Percentiles rank a stretch among this genome's conserved stretches.
Evolutionary conservation across 2,329 filamentous ascomycete species (phyloP).

Genomic region (Neofusicoccum cordaticola): DNA sequence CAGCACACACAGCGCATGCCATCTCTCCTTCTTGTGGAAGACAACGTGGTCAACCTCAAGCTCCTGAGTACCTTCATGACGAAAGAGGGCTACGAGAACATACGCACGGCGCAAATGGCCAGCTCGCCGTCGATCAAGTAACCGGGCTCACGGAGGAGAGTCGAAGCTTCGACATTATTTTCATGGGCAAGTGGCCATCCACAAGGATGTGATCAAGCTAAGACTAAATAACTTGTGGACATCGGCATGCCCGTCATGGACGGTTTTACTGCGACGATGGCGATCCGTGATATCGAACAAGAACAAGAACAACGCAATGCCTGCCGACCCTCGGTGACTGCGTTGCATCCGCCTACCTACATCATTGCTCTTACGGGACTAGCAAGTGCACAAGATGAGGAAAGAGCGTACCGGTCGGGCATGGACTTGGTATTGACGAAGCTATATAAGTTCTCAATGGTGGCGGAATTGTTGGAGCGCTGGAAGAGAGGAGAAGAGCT

Average conservation of each 20-base stretch:
- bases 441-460: constrained; percentile 35
- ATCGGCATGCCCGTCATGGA: constrained; percentile 58
- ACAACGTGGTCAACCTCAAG: constrained; percentile 40
- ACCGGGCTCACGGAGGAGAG: constrained; percentile 26
- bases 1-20: neutral
- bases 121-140: constrained; percentile 29
- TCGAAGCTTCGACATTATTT: constrained; percentile 28
- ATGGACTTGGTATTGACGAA: constrained; percentile 56
- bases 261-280: constrained; percentile 48
- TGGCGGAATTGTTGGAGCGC: neutral
- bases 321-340: constrained; percentile 28
- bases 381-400: constrained; percentile 47
- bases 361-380: constrained; percentile 55
- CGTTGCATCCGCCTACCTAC: constrained; percentile 29
- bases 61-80: constrained; percentile 36
- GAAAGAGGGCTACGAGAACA: constrained; percentile 32
- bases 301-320: constrained; percentile 43
- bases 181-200: constrained; percentile 29
- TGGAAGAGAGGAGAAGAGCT: neutral
- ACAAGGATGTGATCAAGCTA: too few species aligned
- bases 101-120: constrained; percentile 32
- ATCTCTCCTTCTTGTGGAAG: constrained; percentile 37
- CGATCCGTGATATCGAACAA: constrained; percentile 32
- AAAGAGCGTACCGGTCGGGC: constrained; percentile 52
- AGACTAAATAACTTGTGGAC: constrained; percentile 30